phyloP scores from a whole-genome alignment of 179 eudicot genomes.

The Beta corolliflora region DNA sequence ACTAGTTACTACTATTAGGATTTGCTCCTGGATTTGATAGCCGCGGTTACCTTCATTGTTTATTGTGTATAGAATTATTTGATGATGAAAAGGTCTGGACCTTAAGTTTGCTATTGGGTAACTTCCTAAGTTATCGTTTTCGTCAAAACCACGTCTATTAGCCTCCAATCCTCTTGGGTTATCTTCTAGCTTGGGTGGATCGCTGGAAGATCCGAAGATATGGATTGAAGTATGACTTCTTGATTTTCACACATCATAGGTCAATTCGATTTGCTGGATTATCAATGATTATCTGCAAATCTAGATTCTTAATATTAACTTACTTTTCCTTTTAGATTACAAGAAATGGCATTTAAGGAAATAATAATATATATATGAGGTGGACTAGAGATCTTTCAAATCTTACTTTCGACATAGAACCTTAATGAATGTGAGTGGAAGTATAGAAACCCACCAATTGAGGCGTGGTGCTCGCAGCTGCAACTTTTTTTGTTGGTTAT shows the following conservation, averaged over 20 bases:
- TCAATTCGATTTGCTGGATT: neutral
- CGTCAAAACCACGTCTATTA: neutral
- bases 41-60: neutral
- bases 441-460: neutral
- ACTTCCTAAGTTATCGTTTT: neutral
- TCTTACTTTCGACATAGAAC: neutral
- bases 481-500: neutral
- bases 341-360: neutral
- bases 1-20: neutral
- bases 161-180: neutral
- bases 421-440: neutral
- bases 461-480: neutral
- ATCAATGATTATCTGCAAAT: neutral
- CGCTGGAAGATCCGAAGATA: neutral
- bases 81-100: neutral
- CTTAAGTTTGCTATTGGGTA: neutral
- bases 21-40: neutral
- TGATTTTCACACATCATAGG: neutral
- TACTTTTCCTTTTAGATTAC: neutral
- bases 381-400: neutral
- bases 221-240: neutral
- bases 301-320: neutral
- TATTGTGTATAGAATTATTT: neutral
- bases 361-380: neutral
- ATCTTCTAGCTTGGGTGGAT: neutral